Evolutionary conservation across 2,329 filamentous ascomycete species (phyloP), one percentile per base, ranked within the genome.

Genomic region (Rutstroemia sp.): DNA sequence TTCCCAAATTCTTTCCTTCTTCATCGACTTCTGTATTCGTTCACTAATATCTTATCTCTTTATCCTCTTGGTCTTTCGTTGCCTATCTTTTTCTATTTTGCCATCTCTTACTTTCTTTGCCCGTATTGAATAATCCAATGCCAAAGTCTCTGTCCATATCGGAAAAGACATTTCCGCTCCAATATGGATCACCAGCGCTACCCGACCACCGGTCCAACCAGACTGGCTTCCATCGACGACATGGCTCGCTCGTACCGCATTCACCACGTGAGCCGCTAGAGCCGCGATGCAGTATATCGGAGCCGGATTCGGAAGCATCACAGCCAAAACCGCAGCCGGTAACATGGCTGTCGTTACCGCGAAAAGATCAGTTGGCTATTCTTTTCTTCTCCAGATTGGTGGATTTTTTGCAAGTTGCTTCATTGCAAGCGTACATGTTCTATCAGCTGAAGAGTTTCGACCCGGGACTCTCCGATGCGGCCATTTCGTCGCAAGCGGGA

Each of bases 391-490:
- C 89, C 8, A 83, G 91, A 27, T 75, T 95, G 21, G 89, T 87
- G 10, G 91, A 95, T 68, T 90, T 90, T 2, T 74, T 95, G 44
- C 87, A 88, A 0, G 87, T 92, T 67, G 91, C 88, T 0, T 88
- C 84, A 4, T 59, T 66, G 49, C 74, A 87, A 71, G 48, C 60
- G 14, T 95, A 95, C 71, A 84, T 95, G 76, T 95, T 89, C 72
- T 95, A 92, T 71, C 89, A 94, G 70, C 80, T 96, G n/a, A 84
- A 83, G 63, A 92, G 86, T 57, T 92, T 95, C 64, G 74, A 80
- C 57, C 73, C 76, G 0, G 71, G 65, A 9, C 72, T 81, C 14
- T 71, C 80, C 0, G 74, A 79, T 62, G 78, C 88, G 23, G 83
- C 80, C 2, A 91, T 95, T 62, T 82, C 90, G 0, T 78, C 79